Base-by-base conservation (phyloP, 371 early-diverging fungal species). In the Dentiscutata heterogama region DNA sequence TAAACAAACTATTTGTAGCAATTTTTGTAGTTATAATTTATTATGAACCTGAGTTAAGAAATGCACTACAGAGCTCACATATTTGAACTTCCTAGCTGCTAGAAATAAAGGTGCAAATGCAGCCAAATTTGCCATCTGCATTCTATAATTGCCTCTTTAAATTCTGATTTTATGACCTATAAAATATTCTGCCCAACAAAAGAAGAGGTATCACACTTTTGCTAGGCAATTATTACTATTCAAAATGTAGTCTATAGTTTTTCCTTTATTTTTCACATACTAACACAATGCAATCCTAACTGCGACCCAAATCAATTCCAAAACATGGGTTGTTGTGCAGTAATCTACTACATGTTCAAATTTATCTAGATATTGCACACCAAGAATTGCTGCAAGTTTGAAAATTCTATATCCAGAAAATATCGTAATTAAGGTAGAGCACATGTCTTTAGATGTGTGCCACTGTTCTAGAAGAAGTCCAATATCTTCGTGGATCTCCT, bases 381-480 rank as follows among this genome's bases (percentile, higher is more conserved):
- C n/a, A n/a, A n/a, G n/a, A n/a, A n/a, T n/a, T n/a, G n/a, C n/a
- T n/a, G n/a, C n/a, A n/a, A n/a, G n/a, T n/a, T n/a, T n/a, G n/a
- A n/a, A n/a, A n/a, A n/a, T n/a, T n/a, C n/a, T n/a, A n/a, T n/a
- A n/a, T n/a, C n/a, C n/a, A n/a, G n/a, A n/a, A n/a, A n/a, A n/a
- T n/a, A n/a, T n/a, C 27, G 35, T 63, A n/a, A 77, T 77, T 77
- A 77, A 50, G 1, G 63, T 16, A 77, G 20, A 61, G n/a, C 77
- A 77, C 64, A 77, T 77, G 20, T 42, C 77, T 61, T 63, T 61
- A 0, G 77, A 77, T 46, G 64, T 77, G 14, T 77, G 77, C 77
- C 63, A 77, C 42, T 63, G 63, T 22, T 63, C 77, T 16, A 77
- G 61, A 63, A 77, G 18, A 42, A 50, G 11, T 22, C 64, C 11